Percentiles rank a stretch among this genome's conserved stretches.
These are phyloP conservation scores for Hanseniaspora lachancei DNA, from an alignment of 805 yeast species.

Conservation along the genomic window DNA sequence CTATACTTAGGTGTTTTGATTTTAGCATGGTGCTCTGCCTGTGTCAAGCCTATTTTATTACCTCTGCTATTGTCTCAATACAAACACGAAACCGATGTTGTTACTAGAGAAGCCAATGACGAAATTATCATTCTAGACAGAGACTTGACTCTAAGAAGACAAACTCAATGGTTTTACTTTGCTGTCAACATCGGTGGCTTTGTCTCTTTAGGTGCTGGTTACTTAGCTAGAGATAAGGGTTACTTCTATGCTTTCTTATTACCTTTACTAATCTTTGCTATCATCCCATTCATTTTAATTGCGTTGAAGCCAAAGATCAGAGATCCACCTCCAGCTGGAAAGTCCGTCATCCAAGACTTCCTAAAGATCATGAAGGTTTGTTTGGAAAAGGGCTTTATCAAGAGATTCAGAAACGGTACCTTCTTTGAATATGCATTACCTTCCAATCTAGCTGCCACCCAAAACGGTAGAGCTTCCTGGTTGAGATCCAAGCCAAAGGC, in stretches of 20 bases:
- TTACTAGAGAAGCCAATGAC: slow-evolving; percentile 43
- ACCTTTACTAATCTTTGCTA: slow-evolving; percentile 47
- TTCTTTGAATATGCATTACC: slow-evolving; percentile 35
- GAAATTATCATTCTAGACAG: slow-evolving; percentile 60
- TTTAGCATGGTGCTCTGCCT: slow-evolving; percentile 69
- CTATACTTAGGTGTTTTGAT: slow-evolving; percentile 33
- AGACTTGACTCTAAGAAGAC: slow-evolving; percentile 54
- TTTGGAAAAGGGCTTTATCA: slow-evolving; percentile 32
- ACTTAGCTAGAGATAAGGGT: slow-evolving; percentile 51
- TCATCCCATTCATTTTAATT: slow-evolving; percentile 39
- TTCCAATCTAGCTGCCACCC: slow-evolving; percentile 3
- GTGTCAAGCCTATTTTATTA: slow-evolving; percentile 59
- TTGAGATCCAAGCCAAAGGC: slow-evolving; percentile 20
- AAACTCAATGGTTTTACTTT: slow-evolving; percentile 64
- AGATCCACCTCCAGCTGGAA: slow-evolving; percentile 22
- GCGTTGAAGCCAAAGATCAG: slow-evolving; percentile 22
- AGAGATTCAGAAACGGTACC: slow-evolving; percentile 29
- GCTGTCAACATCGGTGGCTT: slow-evolving; percentile 66
- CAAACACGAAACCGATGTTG: slow-evolving; percentile 48
- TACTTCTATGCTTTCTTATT: slow-evolving; percentile 65
- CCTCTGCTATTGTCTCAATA: slow-evolving; percentile 62
- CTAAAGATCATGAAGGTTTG: slow-evolving; percentile 32
- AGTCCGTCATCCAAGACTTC: slow-evolving; percentile 35
- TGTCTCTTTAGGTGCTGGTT: slow-evolving; percentile 64
- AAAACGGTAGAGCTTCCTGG: slow-evolving; percentile 15